Percentiles rank a stretch among this genome's conserved stretches.
Conservation (phyloP, 1,284 basidiomycete species). For the Coniferiporia sulphurascens region DNA sequence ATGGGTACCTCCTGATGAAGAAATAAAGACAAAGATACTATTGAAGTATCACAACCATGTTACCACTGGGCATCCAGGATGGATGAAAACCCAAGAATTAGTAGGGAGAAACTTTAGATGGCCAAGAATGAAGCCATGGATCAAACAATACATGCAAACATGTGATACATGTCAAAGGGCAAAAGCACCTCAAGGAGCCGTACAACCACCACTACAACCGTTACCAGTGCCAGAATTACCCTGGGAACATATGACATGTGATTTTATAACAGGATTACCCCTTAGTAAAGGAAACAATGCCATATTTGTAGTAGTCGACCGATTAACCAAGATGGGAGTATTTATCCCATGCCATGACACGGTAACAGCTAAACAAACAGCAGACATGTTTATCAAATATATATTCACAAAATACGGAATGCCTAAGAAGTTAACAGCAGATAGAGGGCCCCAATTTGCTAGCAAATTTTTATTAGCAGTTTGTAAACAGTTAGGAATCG, state of each 20-base stretch:
- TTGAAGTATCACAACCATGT: neutral
- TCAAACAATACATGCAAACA: neutral
- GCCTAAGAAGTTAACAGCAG: neutral
- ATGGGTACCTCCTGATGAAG: neutral
- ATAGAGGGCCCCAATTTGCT: constrained; percentile 32
- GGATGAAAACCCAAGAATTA: neutral
- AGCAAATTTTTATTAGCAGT: constrained; percentile 24
- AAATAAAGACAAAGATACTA: neutral
- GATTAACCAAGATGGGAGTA: neutral
- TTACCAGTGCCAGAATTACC: neutral
- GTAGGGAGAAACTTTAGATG: neutral
- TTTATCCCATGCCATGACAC: neutral
- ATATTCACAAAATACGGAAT: neutral
- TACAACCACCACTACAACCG: neutral
- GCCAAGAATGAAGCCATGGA: neutral
- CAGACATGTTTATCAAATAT: neutral
- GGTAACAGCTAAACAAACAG: neutral
- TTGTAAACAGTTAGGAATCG: neutral
- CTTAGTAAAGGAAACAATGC: neutral
- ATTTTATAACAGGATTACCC: neutral
- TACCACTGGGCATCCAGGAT: neutral
- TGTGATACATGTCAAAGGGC: neutral
- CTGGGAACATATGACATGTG: neutral
- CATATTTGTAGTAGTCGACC: neutral
- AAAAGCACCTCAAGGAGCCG: neutral